A percentile compares a stretch with the other conserved stretches of the same genome.
Evolutionary conservation across 1,139 yeast species (phyloP).

Genomic region (Scheffersomyces illinoinensis): DNA sequence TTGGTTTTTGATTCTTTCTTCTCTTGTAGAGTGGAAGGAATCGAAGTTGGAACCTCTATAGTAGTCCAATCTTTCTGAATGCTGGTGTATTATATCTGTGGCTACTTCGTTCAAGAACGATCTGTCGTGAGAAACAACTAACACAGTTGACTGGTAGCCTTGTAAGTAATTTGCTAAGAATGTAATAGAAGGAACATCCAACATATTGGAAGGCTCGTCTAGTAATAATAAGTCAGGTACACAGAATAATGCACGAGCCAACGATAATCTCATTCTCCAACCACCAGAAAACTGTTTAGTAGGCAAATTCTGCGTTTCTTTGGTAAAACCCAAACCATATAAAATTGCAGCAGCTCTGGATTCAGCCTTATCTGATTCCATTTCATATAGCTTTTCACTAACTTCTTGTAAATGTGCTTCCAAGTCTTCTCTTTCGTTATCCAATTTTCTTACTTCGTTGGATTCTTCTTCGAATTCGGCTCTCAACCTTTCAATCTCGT

Average conservation of each 20-base stretch:
- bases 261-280: slow-evolving; percentile 99
- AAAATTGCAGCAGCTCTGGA: slow-evolving; percentile 95
- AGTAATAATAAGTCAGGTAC: slow-evolving; percentile 88
- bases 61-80: slow-evolving; percentile 93
- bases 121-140: slow-evolving; percentile 97
- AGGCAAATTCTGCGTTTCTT: slow-evolving; percentile 77
- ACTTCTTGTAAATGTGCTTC: slow-evolving; percentile 77
- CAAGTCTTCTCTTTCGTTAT: slow-evolving; percentile 85
- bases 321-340: slow-evolving; percentile 89
- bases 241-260: slow-evolving; percentile 96
- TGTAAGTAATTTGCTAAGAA: slow-evolving; percentile 87
- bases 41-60: slow-evolving; percentile 95
- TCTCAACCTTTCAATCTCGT: slow-evolving; percentile 70
- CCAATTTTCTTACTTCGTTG: slow-evolving; percentile 74
- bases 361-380: slow-evolving; percentile 97
- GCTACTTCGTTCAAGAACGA: slow-evolving; percentile 97
- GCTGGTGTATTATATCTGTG: slow-evolving; percentile 96
- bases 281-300: slow-evolving; percentile 97
- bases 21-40: slow-evolving; percentile 88
- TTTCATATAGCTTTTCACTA: slow-evolving; percentile 78
- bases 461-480: slow-evolving; percentile 81
- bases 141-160: slow-evolving; percentile 85
- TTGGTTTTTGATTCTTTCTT: slow-evolving; percentile 92
- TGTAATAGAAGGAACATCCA: slow-evolving; percentile 98
- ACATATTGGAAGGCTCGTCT: slow-evolving; percentile 99